These are phyloP conservation scores for Eleusine indica DNA, from an alignment of 176 grass and related monocot genomes.

Conservation along the genomic window DNA sequence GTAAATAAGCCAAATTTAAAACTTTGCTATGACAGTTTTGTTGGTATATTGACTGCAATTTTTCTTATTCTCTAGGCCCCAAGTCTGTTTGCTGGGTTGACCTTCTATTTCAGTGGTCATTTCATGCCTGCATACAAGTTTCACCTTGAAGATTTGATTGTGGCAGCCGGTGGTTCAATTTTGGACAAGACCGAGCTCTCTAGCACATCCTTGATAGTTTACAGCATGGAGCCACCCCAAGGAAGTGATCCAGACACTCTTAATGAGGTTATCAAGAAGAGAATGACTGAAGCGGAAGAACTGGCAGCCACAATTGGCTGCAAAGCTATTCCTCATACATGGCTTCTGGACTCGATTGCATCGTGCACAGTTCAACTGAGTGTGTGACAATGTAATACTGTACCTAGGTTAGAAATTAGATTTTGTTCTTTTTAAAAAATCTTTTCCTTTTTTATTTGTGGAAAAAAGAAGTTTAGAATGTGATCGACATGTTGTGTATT, in stretches of 20 bases:
- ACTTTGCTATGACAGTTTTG: not conserved
- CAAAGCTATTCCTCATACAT: constrained; percentile 78
- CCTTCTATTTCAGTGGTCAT: constrained; percentile 76
- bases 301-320: constrained; percentile 55
- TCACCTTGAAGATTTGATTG: constrained; percentile 76
- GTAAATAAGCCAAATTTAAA: not conserved
- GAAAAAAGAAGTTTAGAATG: constrained; percentile 11
- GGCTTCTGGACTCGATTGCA: constrained; percentile 90
- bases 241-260: constrained; percentile 47
- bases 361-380: constrained; percentile 59
- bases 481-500: not conserved
- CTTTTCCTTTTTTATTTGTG: not conserved
- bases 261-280: constrained; percentile 62
- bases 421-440: not conserved
- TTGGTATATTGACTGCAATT: constrained; percentile 14
- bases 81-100: constrained; percentile 62
- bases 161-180: constrained; percentile 56
- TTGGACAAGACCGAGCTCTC: constrained; percentile 52
- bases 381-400: not conserved
- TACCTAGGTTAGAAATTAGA: constrained; percentile 23
- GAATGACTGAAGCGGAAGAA: constrained; percentile 64
- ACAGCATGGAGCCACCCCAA: constrained; percentile 70
- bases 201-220: constrained; percentile 63
- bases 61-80: constrained; percentile 61
- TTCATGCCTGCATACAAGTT: constrained; percentile 73